Evolutionary conservation across 805 yeast genomes (phyloP).

Genomic region (Zygosaccharomyces lentus): DNA sequence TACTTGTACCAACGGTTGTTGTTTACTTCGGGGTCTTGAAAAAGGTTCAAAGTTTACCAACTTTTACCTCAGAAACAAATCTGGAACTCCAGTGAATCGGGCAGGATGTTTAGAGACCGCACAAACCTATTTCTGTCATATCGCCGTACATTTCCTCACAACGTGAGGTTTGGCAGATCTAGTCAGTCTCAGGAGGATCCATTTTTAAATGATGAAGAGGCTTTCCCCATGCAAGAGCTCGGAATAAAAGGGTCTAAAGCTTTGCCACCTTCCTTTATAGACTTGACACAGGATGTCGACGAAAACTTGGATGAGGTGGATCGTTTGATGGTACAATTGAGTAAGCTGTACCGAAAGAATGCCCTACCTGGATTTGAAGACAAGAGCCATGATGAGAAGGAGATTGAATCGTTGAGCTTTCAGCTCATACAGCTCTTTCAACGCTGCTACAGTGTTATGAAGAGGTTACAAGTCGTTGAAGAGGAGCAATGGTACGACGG

Average conservation of each 20-base stretch:
- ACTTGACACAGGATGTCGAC: constrained; percentile 69
- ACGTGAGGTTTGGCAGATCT: constrained; percentile 49
- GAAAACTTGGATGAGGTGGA: constrained; percentile 51
- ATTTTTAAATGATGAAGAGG: constrained; percentile 29
- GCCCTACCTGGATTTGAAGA: constrained; percentile 86
- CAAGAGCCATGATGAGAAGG: constrained; percentile 65
- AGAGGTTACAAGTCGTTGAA: constrained; percentile 51
- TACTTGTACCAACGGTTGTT: background rate
- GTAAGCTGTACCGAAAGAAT: constrained; percentile 70
- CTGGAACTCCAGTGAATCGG: background rate
- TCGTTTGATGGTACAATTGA: constrained; percentile 53
- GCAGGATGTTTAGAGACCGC: constrained; percentile 79
- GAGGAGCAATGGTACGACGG: constrained; percentile 38
- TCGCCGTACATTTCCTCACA: constrained; percentile 83
- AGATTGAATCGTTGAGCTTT: constrained; percentile 74
- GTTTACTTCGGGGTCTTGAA: background rate
- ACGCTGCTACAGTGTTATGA: constrained; percentile 69
- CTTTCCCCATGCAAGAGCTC: constrained; percentile 26
- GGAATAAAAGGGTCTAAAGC: constrained; percentile 47
- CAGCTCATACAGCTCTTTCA: constrained; percentile 74
- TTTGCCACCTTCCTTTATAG: constrained; percentile 76
- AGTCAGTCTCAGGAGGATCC: constrained; percentile 27
- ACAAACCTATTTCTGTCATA: constrained; percentile 89
- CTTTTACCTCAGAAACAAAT: background rate
- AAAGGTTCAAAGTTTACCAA: background rate